phyloP scores from a whole-genome alignment of 345 rosid genomes.

The Mallotus nudiflorus region DNA sequence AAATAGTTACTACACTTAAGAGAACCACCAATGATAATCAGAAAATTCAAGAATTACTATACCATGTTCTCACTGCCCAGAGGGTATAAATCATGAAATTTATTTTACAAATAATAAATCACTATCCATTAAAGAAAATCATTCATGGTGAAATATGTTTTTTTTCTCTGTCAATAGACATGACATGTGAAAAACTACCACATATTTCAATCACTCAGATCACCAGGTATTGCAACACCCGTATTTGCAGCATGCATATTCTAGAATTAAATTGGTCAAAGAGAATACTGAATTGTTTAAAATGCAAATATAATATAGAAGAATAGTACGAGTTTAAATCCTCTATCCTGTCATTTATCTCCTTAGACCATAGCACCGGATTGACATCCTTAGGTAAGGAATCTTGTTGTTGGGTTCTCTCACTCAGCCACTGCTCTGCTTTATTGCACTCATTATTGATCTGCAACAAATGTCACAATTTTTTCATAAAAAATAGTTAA shows the following conservation, averaged over 20 bases:
- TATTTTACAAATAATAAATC: not conserved
- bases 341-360: constrained; percentile 57
- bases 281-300: constrained; percentile 8
- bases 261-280: not conserved
- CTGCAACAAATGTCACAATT: constrained; percentile 35
- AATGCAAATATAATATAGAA: not conserved
- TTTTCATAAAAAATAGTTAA: not conserved
- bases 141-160: not conserved
- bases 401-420: constrained; percentile 52
- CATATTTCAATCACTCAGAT: too few relatives aligned
- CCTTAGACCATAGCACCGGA: constrained; percentile 57
- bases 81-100: too few relatives aligned
- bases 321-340: constrained; percentile 43
- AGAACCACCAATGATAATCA: not conserved
- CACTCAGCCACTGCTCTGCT: constrained; percentile 70
- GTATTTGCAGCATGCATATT: not conserved
- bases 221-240: not conserved
- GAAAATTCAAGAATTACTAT: not conserved
- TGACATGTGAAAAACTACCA: too few relatives aligned
- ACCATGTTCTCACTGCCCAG: not conserved
- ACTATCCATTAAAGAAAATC: not conserved
- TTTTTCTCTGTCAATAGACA: not conserved
- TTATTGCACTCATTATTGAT: constrained; percentile 59
- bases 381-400: constrained; percentile 49
- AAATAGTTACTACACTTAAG: not conserved